Evolutionary conservation across 345 rosid species (phyloP).

Genomic region (Pseudoturritis turrita): DNA sequence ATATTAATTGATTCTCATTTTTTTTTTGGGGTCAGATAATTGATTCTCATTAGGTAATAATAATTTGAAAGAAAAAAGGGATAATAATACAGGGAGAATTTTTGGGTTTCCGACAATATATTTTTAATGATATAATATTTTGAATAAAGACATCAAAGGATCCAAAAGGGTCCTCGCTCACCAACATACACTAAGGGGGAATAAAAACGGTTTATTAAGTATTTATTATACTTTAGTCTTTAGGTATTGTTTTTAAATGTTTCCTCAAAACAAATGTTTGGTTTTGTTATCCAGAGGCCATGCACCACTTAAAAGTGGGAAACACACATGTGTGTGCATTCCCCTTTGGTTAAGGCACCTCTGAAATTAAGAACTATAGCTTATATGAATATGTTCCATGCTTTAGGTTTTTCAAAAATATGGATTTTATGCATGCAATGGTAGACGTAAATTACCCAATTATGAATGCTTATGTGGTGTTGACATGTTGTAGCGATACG

Average conservation of each 20-base stretch:
- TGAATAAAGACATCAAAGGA: conserved; percentile 20
- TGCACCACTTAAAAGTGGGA: conserved; percentile 18
- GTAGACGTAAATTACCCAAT: background rate
- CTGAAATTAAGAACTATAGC: background rate
- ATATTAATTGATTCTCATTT: background rate
- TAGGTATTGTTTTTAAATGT: conserved; percentile 7
- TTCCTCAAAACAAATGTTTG: conserved; percentile 29
- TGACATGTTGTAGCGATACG: background rate
- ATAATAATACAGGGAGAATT: conserved; percentile 11
- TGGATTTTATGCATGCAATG: background rate
- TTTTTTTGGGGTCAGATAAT: too few relatives aligned
- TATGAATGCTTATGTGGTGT: background rate
- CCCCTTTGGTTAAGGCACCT: conserved; percentile 13
- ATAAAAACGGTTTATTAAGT: conserved; percentile 14
- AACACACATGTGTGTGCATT: conserved; percentile 28
- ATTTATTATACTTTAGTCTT: conserved; percentile 2
- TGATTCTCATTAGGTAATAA: conserved; percentile 1
- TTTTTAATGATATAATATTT: conserved; percentile 13
- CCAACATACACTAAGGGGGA: conserved; percentile 29
- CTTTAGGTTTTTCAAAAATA: background rate
- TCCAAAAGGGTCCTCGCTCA: conserved; percentile 30
- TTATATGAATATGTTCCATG: background rate
- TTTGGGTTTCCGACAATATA: conserved; percentile 26
- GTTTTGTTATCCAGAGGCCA: conserved; percentile 17
- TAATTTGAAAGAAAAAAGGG: background rate